Percentiles rank a stretch among this genome's conserved stretches.
These are phyloP conservation scores for Balamuthia mandrillaris DNA, from an alignment of 208 protist species.

Conservation along the genomic window DNA sequence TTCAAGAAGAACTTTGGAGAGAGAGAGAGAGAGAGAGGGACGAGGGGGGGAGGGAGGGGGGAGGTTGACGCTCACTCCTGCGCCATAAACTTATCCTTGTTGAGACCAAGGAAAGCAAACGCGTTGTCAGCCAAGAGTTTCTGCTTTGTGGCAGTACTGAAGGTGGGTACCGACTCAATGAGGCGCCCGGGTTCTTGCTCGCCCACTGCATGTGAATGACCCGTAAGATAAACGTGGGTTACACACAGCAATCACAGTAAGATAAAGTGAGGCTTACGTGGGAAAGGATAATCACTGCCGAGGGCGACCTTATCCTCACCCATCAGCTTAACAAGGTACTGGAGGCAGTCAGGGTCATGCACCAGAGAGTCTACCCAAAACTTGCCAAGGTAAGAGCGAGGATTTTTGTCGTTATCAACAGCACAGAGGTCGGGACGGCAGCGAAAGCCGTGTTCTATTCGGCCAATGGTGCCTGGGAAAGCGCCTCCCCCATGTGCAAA, in stretches of 20 bases:
- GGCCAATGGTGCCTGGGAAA: conserved; percentile 74
- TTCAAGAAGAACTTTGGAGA: no score
- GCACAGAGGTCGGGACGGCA: conserved; percentile 77
- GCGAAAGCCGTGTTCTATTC: conserved; percentile 73
- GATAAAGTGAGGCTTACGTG: neutral
- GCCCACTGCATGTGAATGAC: neutral
- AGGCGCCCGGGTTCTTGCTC: conserved; percentile 36
- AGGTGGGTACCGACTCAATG: conserved; percentile 45
- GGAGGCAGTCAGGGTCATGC: conserved; percentile 67
- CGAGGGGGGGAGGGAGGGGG: no score
- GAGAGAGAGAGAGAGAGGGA: no score
- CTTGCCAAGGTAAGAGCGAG: conserved; percentile 53
- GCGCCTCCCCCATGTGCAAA: conserved; percentile 80
- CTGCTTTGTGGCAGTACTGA: conserved; percentile 34
- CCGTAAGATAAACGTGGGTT: neutral
- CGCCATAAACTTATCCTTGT: conserved; percentile 43
- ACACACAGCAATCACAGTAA: neutral
- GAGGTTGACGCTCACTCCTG: no score
- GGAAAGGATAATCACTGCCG: conserved; percentile 76
- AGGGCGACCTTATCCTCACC: conserved; percentile 64
- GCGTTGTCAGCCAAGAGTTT: conserved; percentile 53
- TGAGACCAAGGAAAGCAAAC: conserved; percentile 49
- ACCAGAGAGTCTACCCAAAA: conserved; percentile 79
- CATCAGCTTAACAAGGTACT: conserved; percentile 71
- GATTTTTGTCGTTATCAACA: conserved; percentile 50